Evolutionary conservation across 495 filamentous ascomycete species (phyloP).

Genomic region (Annulohypoxylon maeteangense): DNA sequence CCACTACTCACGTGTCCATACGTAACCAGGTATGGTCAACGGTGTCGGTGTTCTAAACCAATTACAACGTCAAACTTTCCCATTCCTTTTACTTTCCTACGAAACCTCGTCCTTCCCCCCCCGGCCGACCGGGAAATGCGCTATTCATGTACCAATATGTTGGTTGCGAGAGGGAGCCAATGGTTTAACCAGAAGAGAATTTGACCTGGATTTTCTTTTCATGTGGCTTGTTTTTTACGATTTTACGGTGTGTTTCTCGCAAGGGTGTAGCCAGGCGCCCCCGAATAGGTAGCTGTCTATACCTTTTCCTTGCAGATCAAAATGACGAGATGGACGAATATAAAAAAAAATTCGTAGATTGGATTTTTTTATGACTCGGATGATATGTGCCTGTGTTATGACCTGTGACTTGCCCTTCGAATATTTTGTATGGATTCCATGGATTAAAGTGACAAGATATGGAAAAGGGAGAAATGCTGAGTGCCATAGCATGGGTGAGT

Average conservation of each 20-base stretch:
- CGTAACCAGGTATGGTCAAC: not conserved
- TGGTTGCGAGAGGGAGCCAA: not conserved
- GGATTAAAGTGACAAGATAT: too few species aligned
- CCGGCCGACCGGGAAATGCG: not conserved
- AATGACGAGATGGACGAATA: constrained; percentile 16
- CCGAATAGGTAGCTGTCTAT: constrained; percentile 11
- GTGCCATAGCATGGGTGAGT: too few species aligned
- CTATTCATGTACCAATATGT: constrained; percentile 22
- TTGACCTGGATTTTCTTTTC: constrained; percentile 12
- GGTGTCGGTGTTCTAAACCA: not conserved
- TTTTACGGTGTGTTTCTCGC: constrained; percentile 10
- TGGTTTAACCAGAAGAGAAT: constrained; percentile 10
- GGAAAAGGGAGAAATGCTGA: too few species aligned
- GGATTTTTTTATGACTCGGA: constrained; percentile 2
- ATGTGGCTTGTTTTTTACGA: constrained; percentile 19
- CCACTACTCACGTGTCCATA: not conserved
- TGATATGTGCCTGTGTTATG: not conserved
- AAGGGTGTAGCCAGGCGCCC: not conserved
- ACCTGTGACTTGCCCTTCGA: not conserved
- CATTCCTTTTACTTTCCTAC: constrained; percentile 5
- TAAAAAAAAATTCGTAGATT: constrained; percentile 26
- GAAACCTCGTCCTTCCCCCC: not conserved
- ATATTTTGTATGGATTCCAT: too few species aligned
- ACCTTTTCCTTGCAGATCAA: constrained; percentile 10
- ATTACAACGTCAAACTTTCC: not conserved